Evolutionary conservation across 169 alveolate genomes (phyloP), one percentile per base, ranked within the genome.

Genomic region (Babesia gibsoni): DNA sequence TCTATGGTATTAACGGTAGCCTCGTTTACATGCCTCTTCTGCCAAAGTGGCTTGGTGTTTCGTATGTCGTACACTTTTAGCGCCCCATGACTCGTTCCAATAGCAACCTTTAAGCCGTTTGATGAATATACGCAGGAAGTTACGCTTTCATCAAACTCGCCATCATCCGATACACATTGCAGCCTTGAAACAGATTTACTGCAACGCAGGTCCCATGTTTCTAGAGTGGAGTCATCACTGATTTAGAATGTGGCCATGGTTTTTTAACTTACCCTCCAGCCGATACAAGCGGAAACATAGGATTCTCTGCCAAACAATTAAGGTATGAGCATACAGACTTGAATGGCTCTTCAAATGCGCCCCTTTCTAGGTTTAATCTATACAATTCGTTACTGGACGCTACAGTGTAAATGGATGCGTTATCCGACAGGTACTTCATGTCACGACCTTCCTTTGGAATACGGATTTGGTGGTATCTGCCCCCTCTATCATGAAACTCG

Each of bases 401-500:
- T 50, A 83, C 83, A 7, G 84, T 73, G 42, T 67, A 61, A 20
- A 88, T 18, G 52, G 77, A 57, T 14, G 89, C 80, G 25, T 66
- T 43, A 30, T 82, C 89, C 18, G 82, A 78, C 23, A 83, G 63
- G 50, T 88, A 88, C 37, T 66, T 73, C 87, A 88, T 54, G 49
- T 81, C 84, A 1, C 90, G 75, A n/a, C 90, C 92, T 33, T 83
- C 90, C 49, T 67, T 88, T 10, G 92, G 92, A 10, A 88, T 72
- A 20, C 92, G 74, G 45, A 88, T 72, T 10, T 57, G 35, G 45
- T 88, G 63, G 42, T 78, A 84, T 23, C 77, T 64, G 0, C 92
- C 92, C 0, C 91, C 92, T 36, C 89, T 67, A 58, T 88, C 82
- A 52, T 88, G 92, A 56, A 88, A 82, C 68, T 88, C 92, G 32